Evolutionary conservation across 768 basidiomycete genomes (phyloP).

Genomic region (Thelephora ganbajun): DNA sequence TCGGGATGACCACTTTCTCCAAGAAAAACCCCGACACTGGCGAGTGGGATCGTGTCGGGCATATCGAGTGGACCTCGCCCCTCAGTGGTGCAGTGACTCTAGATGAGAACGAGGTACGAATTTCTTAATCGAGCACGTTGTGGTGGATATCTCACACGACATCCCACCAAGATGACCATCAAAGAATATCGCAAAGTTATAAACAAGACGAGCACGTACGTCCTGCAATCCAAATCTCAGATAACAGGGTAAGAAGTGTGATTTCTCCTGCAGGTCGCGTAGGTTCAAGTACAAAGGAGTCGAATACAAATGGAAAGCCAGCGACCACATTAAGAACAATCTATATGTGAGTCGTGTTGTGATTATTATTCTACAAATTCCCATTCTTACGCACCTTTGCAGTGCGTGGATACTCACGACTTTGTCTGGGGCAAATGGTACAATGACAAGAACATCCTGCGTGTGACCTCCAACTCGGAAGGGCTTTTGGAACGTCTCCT

Average conservation of each 20-base stretch:
- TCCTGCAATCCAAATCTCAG: not conserved
- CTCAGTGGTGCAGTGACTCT: not conserved
- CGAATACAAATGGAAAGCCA: not conserved
- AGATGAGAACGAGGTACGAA: not conserved
- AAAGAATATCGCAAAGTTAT: not conserved
- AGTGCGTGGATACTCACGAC: not conserved
- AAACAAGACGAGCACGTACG: not conserved
- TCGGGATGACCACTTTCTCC: not conserved
- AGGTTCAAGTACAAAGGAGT: not conserved
- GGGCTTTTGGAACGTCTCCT: not conserved
- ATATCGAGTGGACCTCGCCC: not conserved
- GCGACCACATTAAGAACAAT: not conserved
- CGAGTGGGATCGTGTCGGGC: not conserved
- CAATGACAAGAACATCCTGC: not conserved
- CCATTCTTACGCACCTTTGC: not conserved
- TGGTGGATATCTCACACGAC: not conserved
- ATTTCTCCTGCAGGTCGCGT: not conserved
- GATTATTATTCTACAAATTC: not conserved
- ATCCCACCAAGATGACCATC: not conserved
- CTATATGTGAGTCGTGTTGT: not conserved
- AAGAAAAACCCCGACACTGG: not conserved
- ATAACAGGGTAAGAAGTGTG: not conserved
- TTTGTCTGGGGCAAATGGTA: not conserved
- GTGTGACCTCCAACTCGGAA: not conserved
- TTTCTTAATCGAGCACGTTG: not conserved